Conservation (phyloP, 139 green algal species). For the Coccomyxa sp. region DNA sequence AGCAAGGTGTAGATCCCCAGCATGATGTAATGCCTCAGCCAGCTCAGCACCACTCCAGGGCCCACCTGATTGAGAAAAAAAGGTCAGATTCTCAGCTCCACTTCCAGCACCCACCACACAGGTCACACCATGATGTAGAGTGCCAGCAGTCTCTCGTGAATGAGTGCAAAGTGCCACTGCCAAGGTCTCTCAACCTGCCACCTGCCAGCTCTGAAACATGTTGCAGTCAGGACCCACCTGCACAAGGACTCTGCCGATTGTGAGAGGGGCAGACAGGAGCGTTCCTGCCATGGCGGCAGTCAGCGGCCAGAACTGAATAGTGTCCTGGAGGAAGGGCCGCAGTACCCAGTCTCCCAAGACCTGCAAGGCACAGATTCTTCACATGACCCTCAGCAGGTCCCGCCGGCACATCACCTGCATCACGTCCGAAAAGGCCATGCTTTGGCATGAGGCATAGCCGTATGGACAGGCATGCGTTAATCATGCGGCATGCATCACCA, state of each 20-base stretch:
- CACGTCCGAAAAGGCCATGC: neutral
- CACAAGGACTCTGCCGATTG: neutral
- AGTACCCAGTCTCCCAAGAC: slow-evolving; percentile 6
- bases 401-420: neutral
- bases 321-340: slow-evolving; percentile 35
- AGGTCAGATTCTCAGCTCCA: neutral
- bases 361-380: neutral
- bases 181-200: neutral
- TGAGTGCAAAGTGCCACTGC: no score
- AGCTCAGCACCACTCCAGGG: neutral
- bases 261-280: slow-evolving; percentile 2
- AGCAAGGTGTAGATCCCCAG: neutral
- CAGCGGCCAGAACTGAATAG: slow-evolving; percentile 22
- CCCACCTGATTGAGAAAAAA: neutral
- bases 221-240: neutral
- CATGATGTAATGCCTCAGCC: neutral
- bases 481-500: neutral
- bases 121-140: neutral
- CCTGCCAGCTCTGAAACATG: neutral
- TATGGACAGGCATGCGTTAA: neutral
- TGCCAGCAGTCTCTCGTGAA: neutral
- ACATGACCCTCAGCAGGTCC: neutral
- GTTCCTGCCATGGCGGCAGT: slow-evolving; percentile 27
- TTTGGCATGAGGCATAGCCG: neutral
- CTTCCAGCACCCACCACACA: neutral